Evolutionary conservation across 2,329 filamentous ascomycete genomes (phyloP).

Genomic region (Hymenoscyphus repandus): DNA sequence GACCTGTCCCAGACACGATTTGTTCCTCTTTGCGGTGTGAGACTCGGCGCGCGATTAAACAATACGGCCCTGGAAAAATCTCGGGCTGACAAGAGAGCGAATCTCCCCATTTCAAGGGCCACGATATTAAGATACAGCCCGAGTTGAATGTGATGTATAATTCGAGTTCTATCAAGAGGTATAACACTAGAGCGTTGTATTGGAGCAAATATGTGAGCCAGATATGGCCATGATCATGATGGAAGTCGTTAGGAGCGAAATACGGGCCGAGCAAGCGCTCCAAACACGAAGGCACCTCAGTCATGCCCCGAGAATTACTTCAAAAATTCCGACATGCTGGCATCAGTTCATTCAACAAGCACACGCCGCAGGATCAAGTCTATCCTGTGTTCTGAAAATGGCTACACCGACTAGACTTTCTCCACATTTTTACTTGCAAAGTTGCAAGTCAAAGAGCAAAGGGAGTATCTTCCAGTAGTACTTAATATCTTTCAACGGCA

Average conservation of each 20-base stretch:
- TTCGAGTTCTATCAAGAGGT: slow-evolving; percentile 57
- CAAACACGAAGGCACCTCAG: no score
- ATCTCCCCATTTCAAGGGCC: slow-evolving; percentile 29
- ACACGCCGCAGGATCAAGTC: no score
- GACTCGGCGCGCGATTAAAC: slow-evolving; percentile 2
- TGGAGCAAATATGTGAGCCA: slow-evolving; percentile 65
- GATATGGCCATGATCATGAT: slow-evolving; percentile 37
- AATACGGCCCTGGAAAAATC: slow-evolving; percentile 31
- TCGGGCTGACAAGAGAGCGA: slow-evolving; percentile 31
- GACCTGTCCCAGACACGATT: slow-evolving; percentile 25
- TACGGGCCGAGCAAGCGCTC: neutral
- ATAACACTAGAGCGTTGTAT: slow-evolving; percentile 52
- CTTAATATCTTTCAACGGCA: no score
- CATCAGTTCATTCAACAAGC: no score
- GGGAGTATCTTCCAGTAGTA: neutral
- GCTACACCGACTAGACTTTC: neutral
- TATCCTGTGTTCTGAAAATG: no score
- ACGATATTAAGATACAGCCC: slow-evolving; percentile 29
- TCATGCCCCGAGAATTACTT: no score
- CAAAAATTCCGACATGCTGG: no score
- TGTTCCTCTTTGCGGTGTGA: slow-evolving; percentile 18
- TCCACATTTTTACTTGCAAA: neutral
- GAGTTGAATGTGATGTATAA: slow-evolving; percentile 33
- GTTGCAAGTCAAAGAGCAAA: neutral
- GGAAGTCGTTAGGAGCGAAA: neutral